Evolutionary conservation across 768 basidiomycete species (phyloP), one percentile per base, ranked within the genome.

Genomic region (Podaxis sp.): DNA sequence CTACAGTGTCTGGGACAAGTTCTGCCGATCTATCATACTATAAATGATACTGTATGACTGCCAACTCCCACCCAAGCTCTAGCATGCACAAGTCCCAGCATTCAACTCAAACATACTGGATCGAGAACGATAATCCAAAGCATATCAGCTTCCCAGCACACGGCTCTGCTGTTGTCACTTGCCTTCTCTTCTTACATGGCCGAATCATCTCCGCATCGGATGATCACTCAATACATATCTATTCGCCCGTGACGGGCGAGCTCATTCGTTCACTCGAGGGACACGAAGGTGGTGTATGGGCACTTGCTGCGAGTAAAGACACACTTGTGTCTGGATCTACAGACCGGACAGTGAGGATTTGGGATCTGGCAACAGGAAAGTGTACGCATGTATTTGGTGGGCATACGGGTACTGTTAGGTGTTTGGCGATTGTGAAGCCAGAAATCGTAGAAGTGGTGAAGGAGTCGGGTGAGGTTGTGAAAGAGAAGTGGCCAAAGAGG

Each of bases 151-250:
- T 98, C 78, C 82, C 89, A 1, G 95, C 95, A 11, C 92, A 95
- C 67, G 93, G 94, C 0, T 85, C 85, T 49, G 88, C 90, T 25
- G 96, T 98, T 64, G 94, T 99, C 72, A 99, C 96, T 41, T 97
- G 95, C 73, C 86, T 98, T 50, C 85, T 98, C 68, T 93, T 99
- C 78, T 97, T 96, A 52, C 86, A 88, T 64, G 91, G 91, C 36
- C 93, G 96, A 63, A 93, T 99, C 76, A 94, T 99, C 69, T 95
- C 93, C 9, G 95, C 96, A 9, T 96, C 94, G 0, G 96, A 99
- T 74, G 95, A 98, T 74, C 94, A 98, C 68, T 92, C 93, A 3
- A 96, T 98, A 69, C 93, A 96, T 70, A 88, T 99, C 50, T 97
- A 96, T 72, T 90, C 89, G 25, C 95, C 93, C n/a, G 72, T 82